Conservation (phyloP, 1,284 basidiomycete species). For the Rhodotorula sp. region DNA sequence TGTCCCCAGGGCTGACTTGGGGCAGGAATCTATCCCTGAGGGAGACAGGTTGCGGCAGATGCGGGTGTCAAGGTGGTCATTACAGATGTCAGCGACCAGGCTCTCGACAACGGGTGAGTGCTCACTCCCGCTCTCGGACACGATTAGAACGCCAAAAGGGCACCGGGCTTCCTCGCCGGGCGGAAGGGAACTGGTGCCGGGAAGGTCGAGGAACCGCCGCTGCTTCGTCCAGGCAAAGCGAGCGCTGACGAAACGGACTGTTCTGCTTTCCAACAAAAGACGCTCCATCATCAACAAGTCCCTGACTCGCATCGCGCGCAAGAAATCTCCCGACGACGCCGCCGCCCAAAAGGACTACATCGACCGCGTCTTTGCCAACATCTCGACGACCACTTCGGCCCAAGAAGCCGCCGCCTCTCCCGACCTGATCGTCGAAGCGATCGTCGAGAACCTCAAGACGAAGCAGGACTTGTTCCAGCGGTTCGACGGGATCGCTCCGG, state of each 20-base stretch:
- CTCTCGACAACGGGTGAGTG: slow-evolving; percentile 52
- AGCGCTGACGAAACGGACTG: background rate
- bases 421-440: slow-evolving; percentile 60
- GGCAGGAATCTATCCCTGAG: background rate
- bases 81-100: slow-evolving; percentile 52
- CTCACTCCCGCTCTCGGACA: background rate
- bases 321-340: slow-evolving; percentile 54
- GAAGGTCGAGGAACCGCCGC: too few species aligned
- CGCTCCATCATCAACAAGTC: slow-evolving; percentile 58
- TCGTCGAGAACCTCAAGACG: slow-evolving; percentile 58
- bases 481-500: slow-evolving; percentile 55
- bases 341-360: slow-evolving; percentile 49
- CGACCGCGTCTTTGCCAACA: slow-evolving; percentile 52
- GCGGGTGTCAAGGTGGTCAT: slow-evolving; percentile 53
- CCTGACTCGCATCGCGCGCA: slow-evolving; percentile 55
- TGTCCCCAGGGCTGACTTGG: background rate
- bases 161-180: background rate
- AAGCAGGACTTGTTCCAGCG: slow-evolving; percentile 58
- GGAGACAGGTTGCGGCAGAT: slow-evolving; percentile 50
- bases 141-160: background rate
- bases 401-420: slow-evolving; percentile 53
- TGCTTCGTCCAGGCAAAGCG: too few species aligned
- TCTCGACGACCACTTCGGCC: slow-evolving; percentile 56
- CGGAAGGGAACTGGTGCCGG: too few species aligned
- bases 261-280: slow-evolving; percentile 1